Percentiles rank a stretch among this genome's conserved stretches.
Conservation (phyloP, 2,329 filamentous ascomycete species). For the Cordyceps cateniannulata region DNA sequence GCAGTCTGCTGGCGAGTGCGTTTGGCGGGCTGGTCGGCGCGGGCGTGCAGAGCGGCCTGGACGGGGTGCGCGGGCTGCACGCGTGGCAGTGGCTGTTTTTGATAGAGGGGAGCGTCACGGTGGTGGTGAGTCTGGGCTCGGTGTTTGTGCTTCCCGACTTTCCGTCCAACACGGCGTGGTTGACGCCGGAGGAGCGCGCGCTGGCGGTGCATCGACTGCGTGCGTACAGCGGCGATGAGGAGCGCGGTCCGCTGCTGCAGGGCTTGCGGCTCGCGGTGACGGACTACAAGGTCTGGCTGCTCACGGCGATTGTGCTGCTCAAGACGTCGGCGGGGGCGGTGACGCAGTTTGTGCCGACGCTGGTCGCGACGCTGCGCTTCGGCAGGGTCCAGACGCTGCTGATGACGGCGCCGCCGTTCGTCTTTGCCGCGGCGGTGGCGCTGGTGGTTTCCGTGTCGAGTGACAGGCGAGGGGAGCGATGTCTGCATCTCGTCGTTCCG, state of each 20-base stretch:
- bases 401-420: conserved; percentile 59
- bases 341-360: conserved; percentile 65
- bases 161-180: conserved; percentile 45
- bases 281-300: conserved; percentile 54
- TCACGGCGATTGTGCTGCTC: conserved; percentile 46
- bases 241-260: conserved; percentile 37
- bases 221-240: conserved; percentile 39
- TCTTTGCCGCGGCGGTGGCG: conserved; percentile 54
- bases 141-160: conserved; percentile 43
- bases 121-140: conserved; percentile 29
- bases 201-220: conserved; percentile 47
- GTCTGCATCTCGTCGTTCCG: conserved; percentile 59
- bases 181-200: conserved; percentile 41
- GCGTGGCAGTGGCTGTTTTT: conserved; percentile 63
- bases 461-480: conserved; percentile 64
- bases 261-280: conserved; percentile 49
- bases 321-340: conserved; percentile 52
- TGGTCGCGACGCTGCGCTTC: conserved; percentile 63
- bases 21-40: conserved; percentile 46
- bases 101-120: conserved; percentile 39
- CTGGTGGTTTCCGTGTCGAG: conserved; percentile 64
- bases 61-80: conserved; percentile 36
- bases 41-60: conserved; percentile 38
- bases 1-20: conserved; percentile 46
- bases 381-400: conserved; percentile 52